Evolutionary conservation across 2,329 filamentous ascomycete species (phyloP), one percentile per base, ranked within the genome.

Genomic region (Thermoascus crustaceus): DNA sequence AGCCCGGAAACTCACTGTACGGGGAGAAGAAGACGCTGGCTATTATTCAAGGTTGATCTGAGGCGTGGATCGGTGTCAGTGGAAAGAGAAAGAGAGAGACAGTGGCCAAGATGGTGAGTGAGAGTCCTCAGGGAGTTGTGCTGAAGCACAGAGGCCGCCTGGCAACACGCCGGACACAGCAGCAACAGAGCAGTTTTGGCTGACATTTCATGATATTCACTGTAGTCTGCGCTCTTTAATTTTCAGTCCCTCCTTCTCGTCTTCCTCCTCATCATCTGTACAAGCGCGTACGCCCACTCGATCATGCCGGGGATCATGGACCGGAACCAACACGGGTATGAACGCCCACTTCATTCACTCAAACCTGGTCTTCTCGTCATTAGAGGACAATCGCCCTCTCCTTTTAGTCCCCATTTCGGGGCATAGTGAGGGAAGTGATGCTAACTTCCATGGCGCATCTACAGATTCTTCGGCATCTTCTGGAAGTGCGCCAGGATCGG

Each of bases 231-330:
- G 37, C 82, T 98, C 55, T 95, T 98, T 80, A 96, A 96, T 69
- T 96, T 98, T 71, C 87, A 95, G 65, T 94, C 87, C 40, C 82
- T 96, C 50, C 77, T 98, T 51, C 78, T 96, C 52, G 89, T 95
- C 48, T 79, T 98, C 53, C 79, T 98, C 34, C 82, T 98, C 49
- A 78, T 93, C 50, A 93, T 96, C 57, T 98, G 91, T 75, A 95
- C 91, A 38, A 88, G 85, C 63, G 80, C 91, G 43, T 96, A 98
- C 66, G 76, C 87, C 38, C 91, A 96, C 69, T 82, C 85, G 52
- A 78, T 94, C 45, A 84, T 91, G 55, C 89, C 91, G 1, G 75
- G 81, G 4, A 82, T 94, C 51, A 85, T 98, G 68, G 89, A 96
- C 64, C 75, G 84, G 34, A 91, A 94, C 61, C 94, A 93, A 70